Evolutionary conservation across 2,329 filamentous ascomycete genomes (phyloP).

Genomic region (Monosporascus cannonballus): DNA sequence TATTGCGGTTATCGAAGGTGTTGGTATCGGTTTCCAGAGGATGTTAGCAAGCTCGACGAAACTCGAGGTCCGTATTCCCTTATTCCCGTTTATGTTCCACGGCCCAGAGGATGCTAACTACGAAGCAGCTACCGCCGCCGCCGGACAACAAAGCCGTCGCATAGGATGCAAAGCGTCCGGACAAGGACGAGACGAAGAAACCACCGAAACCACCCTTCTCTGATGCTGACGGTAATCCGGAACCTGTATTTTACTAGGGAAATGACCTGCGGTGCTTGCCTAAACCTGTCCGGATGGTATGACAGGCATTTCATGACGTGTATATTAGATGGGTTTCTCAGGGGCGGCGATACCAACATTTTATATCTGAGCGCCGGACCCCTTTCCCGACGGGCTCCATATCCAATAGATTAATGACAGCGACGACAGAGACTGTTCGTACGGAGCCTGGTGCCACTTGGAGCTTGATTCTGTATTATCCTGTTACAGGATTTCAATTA

Average conservation of each 20-base stretch:
- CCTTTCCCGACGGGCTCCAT: background rate
- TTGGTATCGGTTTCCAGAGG: conserved; percentile 90
- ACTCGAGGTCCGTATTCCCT: conserved; percentile 57
- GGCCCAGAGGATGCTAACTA: background rate
- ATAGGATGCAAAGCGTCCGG: background rate
- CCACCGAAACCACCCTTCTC: background rate
- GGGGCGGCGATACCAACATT: background rate
- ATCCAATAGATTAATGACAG: conserved; percentile 1
- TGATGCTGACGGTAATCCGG: background rate
- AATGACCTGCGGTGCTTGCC: background rate
- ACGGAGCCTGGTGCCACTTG: no score
- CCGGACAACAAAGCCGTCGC: background rate
- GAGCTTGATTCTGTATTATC: no score
- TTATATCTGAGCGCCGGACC: background rate
- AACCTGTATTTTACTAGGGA: background rate
- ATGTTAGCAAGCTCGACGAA: conserved; percentile 89
- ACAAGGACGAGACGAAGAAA: background rate
- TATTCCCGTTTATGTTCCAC: background rate
- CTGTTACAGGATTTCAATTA: no score
- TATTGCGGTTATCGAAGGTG: conserved; percentile 92
- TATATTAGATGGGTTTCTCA: background rate
- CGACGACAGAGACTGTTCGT: background rate
- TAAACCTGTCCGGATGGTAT: background rate
- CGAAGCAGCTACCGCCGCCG: background rate
- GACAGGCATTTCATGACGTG: background rate